These are phyloP conservation scores for Cladophialophora psammophila DNA, from an alignment of 2,329 filamentous ascomycete species.

Conservation along the genomic window DNA sequence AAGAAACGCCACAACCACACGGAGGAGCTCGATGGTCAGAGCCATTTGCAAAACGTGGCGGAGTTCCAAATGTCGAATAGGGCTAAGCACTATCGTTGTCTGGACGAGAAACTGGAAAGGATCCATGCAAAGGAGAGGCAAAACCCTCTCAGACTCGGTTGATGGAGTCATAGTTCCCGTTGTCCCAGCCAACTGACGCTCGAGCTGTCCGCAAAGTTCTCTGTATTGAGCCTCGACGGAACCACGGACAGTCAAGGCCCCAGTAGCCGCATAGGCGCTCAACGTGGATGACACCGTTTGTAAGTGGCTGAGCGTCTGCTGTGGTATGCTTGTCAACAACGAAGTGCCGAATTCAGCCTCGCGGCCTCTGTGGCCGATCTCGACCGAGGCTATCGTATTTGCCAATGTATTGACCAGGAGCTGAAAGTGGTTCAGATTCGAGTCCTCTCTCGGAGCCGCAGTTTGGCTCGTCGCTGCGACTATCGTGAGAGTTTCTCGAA, in stretches of 20 bases:
- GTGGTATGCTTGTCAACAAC: slow-evolving; percentile 81
- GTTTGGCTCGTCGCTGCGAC: slow-evolving; percentile 21
- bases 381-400: slow-evolving; percentile 81
- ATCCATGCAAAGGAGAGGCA: slow-evolving; percentile 72
- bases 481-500: slow-evolving; percentile 36
- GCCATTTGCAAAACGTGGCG: slow-evolving; percentile 82
- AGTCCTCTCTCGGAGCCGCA: slow-evolving; percentile 9
- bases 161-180: slow-evolving; percentile 8
- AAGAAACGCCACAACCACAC: slow-evolving; percentile 70
- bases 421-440: slow-evolving; percentile 31
- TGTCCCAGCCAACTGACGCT: slow-evolving; percentile 52
- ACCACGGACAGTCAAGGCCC: slow-evolving; percentile 69
- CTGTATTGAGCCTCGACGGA: slow-evolving; percentile 71
- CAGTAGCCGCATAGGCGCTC: slow-evolving; percentile 81
- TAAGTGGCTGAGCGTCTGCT: slow-evolving; percentile 83
- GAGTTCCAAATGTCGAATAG: slow-evolving; percentile 31
- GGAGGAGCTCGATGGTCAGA: slow-evolving; percentile 89
- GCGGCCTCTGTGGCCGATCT: slow-evolving; percentile 89
- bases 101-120: slow-evolving; percentile 37
- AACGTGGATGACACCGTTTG: slow-evolving; percentile 89
- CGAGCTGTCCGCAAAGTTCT: slow-evolving; percentile 63
- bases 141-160: slow-evolving; percentile 37
- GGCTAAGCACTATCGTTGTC: slow-evolving; percentile 36
- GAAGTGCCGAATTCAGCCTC: slow-evolving; percentile 76
- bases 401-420: slow-evolving; percentile 35